These are phyloP conservation scores for Gnetum montanum DNA, from an alignment of 75 land plant genomes.

Conservation along the genomic window DNA sequence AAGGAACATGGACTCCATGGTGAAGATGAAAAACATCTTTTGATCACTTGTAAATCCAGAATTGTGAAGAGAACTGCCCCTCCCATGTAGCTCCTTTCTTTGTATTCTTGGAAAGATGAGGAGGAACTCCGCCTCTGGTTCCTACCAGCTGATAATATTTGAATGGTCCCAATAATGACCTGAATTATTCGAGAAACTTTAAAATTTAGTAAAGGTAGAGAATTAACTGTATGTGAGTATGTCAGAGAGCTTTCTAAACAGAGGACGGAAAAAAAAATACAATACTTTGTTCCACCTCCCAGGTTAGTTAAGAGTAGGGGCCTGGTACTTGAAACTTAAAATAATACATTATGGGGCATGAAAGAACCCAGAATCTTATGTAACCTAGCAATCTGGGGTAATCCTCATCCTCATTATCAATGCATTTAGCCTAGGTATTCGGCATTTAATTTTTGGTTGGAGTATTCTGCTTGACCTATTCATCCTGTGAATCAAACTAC, in stretches of 20 bases:
- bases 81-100: not conserved
- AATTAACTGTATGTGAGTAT: too few relatives aligned
- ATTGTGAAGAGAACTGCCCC: not conserved
- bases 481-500: too few relatives aligned
- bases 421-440: not conserved
- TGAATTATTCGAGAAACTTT: not conserved
- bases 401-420: too few relatives aligned
- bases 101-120: not conserved
- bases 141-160: not conserved
- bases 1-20: too few relatives aligned
- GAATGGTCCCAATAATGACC: conserved; percentile 1
- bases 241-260: not conserved
- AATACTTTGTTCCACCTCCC: not conserved
- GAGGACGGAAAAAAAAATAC: too few relatives aligned
- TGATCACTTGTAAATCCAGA: conserved; percentile 1
- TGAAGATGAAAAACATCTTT: too few relatives aligned
- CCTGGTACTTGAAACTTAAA: too few relatives aligned
- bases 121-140: conserved; percentile 3
- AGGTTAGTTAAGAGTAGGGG: not conserved
- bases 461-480: too few relatives aligned
- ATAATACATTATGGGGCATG: too few relatives aligned
- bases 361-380: too few relatives aligned
- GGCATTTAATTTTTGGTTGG: not conserved
- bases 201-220: not conserved
- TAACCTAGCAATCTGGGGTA: too few relatives aligned